These are phyloP conservation scores for Durotheca rogersii DNA, from an alignment of 495 filamentous ascomycete genomes.

Conservation along the genomic window DNA sequence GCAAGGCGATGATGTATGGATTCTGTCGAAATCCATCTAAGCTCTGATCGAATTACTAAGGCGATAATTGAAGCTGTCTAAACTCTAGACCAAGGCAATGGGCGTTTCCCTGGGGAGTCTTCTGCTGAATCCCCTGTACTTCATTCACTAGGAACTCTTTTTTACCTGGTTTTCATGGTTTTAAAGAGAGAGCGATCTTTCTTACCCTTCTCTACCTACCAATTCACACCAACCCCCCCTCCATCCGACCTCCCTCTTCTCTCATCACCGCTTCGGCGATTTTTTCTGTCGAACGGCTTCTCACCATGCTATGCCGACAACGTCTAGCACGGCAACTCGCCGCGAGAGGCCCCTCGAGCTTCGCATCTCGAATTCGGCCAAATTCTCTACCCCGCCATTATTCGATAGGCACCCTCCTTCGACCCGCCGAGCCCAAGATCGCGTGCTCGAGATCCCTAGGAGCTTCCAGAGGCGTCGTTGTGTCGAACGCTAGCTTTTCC, in stretches of 20 bases:
- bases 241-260: conserved; percentile 5
- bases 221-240: not conserved
- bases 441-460: conserved; percentile 23
- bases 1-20: conserved; percentile 26
- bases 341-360: conserved; percentile 35
- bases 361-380: conserved; percentile 23
- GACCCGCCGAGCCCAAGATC: conserved; percentile 14
- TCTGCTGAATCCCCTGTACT: conserved; percentile 8
- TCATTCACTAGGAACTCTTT: conserved; percentile 8
- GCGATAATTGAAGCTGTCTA: conserved; percentile 11
- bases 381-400: conserved; percentile 15
- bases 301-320: conserved; percentile 54
- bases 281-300: conserved; percentile 6
- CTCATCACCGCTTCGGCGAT: conserved; percentile 20
- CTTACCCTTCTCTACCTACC: too few relatives aligned
- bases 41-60: conserved; percentile 26
- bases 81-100: conserved; percentile 14
- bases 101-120: conserved; percentile 5
- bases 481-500: conserved; percentile 40
- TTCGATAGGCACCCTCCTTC: conserved; percentile 23
- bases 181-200: too few relatives aligned
- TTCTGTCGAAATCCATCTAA: conserved; percentile 16
- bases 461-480: conserved; percentile 14
- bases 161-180: not conserved
- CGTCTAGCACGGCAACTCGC: conserved; percentile 51